Evolutionary conservation across 805 yeast genomes (phyloP).

Genomic region (Candida silvatica): DNA sequence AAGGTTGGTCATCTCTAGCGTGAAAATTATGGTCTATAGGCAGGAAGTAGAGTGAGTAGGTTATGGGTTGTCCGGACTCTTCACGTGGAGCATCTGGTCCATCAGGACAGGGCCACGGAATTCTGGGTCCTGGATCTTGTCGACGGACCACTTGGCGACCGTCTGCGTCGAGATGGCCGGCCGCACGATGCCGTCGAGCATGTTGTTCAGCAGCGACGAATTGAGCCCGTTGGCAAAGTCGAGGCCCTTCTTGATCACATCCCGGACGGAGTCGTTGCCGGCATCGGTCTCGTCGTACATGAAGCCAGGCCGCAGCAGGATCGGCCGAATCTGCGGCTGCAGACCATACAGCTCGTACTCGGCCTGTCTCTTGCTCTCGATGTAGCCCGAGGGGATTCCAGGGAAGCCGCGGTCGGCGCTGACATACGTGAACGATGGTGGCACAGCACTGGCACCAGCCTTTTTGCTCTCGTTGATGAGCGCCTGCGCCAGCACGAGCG

Average conservation of each 20-base stretch:
- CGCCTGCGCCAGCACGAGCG: conserved; percentile 52
- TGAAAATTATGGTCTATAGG: neutral
- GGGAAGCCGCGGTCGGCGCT: conserved; percentile 76
- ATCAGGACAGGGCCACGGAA: conserved; percentile 52
- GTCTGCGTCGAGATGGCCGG: conserved; percentile 61
- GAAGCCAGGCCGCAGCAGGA: conserved; percentile 73
- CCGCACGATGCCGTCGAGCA: conserved; percentile 41
- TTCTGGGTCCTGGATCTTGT: conserved; percentile 39
- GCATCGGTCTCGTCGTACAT: conserved; percentile 49
- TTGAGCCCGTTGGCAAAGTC: conserved; percentile 37
- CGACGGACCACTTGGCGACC: conserved; percentile 53
- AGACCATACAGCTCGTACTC: conserved; percentile 42
- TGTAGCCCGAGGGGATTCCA: conserved; percentile 60
- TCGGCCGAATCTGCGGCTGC: conserved; percentile 44
- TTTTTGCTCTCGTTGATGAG: conserved; percentile 22
- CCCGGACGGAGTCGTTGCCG: conserved; percentile 21
- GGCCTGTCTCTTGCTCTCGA: conserved; percentile 69
- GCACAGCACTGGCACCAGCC: too few species aligned
- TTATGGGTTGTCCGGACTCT: neutral
- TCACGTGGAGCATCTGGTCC: conserved; percentile 33
- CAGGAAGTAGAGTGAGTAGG: neutral
- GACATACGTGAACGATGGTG: conserved; percentile 57
- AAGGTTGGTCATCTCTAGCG: neutral
- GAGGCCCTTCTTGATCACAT: conserved; percentile 33
- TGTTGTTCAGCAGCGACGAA: conserved; percentile 29